phyloP scores from a whole-genome alignment of 2,329 filamentous ascomycete genomes.

The Hypoxylon sp. region DNA sequence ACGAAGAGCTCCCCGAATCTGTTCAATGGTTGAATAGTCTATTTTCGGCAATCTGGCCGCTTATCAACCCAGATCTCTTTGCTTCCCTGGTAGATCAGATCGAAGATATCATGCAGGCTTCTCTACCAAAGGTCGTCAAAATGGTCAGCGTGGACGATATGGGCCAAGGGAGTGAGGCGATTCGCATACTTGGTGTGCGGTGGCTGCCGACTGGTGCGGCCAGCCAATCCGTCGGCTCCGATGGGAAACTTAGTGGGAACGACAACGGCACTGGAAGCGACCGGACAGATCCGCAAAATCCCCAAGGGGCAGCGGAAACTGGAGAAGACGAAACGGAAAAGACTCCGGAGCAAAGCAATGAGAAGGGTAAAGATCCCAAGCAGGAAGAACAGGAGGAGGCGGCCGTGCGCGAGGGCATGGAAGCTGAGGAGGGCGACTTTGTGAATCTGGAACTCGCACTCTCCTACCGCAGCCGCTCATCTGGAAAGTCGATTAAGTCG shows the following conservation, averaged over 20 bases:
- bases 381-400: constrained; percentile 55
- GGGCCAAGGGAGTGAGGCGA: constrained; percentile 77
- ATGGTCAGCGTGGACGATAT: constrained; percentile 83
- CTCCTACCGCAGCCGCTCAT: constrained; percentile 74
- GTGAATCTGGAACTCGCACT: constrained; percentile 82
- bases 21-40: constrained; percentile 79
- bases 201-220: constrained; percentile 80
- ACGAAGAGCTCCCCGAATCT: constrained; percentile 70
- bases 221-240: constrained; percentile 67
- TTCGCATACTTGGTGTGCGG: constrained; percentile 76
- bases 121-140: constrained; percentile 73
- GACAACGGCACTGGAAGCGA: constrained; percentile 60
- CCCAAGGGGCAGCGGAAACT: constrained; percentile 47
- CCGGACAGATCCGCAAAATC: constrained; percentile 57
- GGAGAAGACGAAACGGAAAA: constrained; percentile 51
- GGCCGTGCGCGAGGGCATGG: constrained; percentile 69
- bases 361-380: constrained; percentile 50
- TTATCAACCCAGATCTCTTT: constrained; percentile 82
- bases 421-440: constrained; percentile 82
- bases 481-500: constrained; percentile 67
- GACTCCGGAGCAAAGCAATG: constrained; percentile 47
- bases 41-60: constrained; percentile 75
- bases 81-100: constrained; percentile 75
- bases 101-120: constrained; percentile 85
- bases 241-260: constrained; percentile 66